These are phyloP conservation scores for Smallanthus sonchifolius DNA, from an alignment of 129 eudicot species.

Conservation along the genomic window DNA sequence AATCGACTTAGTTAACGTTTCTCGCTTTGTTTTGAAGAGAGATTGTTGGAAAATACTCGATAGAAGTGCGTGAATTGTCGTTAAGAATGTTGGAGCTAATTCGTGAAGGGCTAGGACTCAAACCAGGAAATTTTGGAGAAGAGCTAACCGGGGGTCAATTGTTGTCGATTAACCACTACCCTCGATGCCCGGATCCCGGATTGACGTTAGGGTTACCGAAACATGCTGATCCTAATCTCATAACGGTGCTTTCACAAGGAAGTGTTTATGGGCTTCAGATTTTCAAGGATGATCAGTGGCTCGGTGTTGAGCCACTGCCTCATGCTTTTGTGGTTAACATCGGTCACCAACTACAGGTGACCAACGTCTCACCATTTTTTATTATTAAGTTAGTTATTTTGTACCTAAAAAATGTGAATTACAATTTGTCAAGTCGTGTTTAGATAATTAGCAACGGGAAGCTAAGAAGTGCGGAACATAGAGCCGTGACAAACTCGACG, in stretches of 20 bases:
- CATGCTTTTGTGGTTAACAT: conserved; percentile 55
- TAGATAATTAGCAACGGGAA: conserved; percentile 53
- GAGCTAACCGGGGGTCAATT: conserved; percentile 37
- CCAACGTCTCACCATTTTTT: not conserved
- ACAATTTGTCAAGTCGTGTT: not conserved
- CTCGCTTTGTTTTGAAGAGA: conserved; percentile 14
- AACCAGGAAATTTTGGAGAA: conserved; percentile 41
- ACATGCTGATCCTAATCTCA: conserved; percentile 63
- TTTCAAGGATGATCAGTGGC: conserved; percentile 50
- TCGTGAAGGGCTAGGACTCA: conserved; percentile 56
- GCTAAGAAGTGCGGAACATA: conserved; percentile 42
- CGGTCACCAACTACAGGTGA: conserved; percentile 64
- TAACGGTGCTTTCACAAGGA: conserved; percentile 53
- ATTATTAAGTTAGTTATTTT: not conserved
- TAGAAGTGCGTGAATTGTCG: conserved; percentile 41
- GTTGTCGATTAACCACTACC: conserved; percentile 53
- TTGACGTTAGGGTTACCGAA: conserved; percentile 56
- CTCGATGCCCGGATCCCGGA: conserved; percentile 70
- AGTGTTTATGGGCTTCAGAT: conserved; percentile 60
- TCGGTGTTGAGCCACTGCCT: conserved; percentile 53
- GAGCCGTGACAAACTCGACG: conserved; percentile 44
- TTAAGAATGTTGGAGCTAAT: conserved; percentile 48
- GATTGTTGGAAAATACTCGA: conserved; percentile 39
- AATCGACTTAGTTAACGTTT: conserved; percentile 10
- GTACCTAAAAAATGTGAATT: not conserved